A percentile compares a stretch with the other conserved stretches of the same genome.
Evolutionary conservation across 106 monocot genomes (phyloP).

Genomic region (Ottelia alismoides): DNA sequence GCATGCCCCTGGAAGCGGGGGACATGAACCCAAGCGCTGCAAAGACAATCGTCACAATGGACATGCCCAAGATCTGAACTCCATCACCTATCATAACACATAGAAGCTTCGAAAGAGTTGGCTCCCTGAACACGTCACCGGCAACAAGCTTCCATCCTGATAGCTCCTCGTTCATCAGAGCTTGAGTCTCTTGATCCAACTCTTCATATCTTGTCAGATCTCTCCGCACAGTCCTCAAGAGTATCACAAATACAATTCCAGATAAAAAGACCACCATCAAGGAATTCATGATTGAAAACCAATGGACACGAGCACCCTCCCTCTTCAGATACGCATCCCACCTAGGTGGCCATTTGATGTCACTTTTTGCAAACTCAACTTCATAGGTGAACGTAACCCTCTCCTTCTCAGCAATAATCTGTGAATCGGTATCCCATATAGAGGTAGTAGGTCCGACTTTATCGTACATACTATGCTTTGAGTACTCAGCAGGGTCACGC

Average conservation of each 20-base stretch:
- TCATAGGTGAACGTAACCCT: conserved; percentile 43
- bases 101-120: conserved; percentile 23
- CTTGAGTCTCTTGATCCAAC: conserved; percentile 34
- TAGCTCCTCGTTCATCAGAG: conserved; percentile 47
- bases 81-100: conserved; percentile 56
- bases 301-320: conserved; percentile 34
- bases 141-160: conserved; percentile 48
- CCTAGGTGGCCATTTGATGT: conserved; percentile 42
- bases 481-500: conserved; percentile 5
- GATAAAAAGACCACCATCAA: conserved; percentile 46
- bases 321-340: conserved; percentile 50
- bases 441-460: conserved; percentile 16
- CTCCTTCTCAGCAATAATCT: conserved; percentile 33
- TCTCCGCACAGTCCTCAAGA: conserved; percentile 41
- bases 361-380: conserved; percentile 39
- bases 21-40: conserved; percentile 46
- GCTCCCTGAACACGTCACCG: conserved; percentile 48
- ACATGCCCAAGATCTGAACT: conserved; percentile 43
- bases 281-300: conserved; percentile 69
- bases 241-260: conserved; percentile 56
- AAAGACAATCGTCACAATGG: conserved; percentile 36
- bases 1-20: conserved; percentile 40
- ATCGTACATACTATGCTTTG: conserved; percentile 31
- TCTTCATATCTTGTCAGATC: conserved; percentile 46
- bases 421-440: conserved; percentile 23